These are phyloP conservation scores for Fusarium agapanthi DNA, from an alignment of 2,329 filamentous ascomycete genomes.

Conservation along the genomic window DNA sequence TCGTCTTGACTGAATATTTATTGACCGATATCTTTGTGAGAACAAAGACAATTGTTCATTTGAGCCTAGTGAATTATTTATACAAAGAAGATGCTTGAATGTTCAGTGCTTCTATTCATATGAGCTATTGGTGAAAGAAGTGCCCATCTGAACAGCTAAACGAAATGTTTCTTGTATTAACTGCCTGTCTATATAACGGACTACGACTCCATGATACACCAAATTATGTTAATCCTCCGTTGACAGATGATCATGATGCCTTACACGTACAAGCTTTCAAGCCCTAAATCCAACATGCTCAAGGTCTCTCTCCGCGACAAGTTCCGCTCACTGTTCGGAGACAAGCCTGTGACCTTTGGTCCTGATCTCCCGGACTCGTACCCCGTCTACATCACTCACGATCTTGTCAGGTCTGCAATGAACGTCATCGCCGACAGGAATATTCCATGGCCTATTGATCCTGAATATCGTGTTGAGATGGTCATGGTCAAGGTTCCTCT, in stretches of 20 bases:
- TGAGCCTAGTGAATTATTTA: not conserved
- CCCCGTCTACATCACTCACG: constrained; percentile 4
- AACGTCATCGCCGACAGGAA: not conserved
- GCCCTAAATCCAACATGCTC: not conserved
- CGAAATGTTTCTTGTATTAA: not conserved
- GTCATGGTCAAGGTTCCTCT: constrained; percentile 1
- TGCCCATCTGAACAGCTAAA: not conserved
- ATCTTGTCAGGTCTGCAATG: constrained; percentile 1
- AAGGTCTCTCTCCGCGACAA: not conserved
- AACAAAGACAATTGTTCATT: not conserved
- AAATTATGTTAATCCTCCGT: not conserved
- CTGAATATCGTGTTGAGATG: not conserved
- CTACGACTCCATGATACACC: not conserved
- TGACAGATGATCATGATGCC: not conserved
- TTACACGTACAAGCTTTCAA: not conserved
- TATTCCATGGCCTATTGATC: not conserved
- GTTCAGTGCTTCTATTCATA: not conserved
- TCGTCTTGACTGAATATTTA: not conserved
- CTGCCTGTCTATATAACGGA: not conserved
- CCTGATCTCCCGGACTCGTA: constrained; percentile 4
- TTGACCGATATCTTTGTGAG: not conserved
- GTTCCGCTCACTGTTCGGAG: not conserved
- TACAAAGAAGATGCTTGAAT: not conserved
- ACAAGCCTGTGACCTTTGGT: not conserved
- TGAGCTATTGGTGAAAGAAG: not conserved